A percentile compares a stretch with the other conserved stretches of the same genome.
Evolutionary conservation across 768 basidiomycete species (phyloP).

Genomic region (Russula olivacea): DNA sequence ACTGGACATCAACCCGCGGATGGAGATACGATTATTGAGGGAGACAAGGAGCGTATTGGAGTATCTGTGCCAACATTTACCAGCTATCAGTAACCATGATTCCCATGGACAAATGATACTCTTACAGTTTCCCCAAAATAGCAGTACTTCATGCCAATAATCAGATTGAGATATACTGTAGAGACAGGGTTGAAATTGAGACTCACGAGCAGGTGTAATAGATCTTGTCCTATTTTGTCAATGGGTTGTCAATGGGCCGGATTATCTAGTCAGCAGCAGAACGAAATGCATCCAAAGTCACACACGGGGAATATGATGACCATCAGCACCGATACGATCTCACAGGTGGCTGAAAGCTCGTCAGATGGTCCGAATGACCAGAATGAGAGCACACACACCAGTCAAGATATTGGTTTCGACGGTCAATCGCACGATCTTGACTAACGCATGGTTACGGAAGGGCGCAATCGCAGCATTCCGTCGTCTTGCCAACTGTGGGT

Average conservation of each 20-base stretch:
- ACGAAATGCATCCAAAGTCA: background rate
- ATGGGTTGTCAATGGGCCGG: background rate
- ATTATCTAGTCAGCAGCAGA: background rate
- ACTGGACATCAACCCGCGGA: background rate
- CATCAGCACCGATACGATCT: background rate
- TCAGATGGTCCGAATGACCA: background rate
- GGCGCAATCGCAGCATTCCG: background rate
- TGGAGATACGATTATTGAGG: constrained; percentile 15
- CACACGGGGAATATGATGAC: constrained; percentile 1
- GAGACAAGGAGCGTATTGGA: constrained; percentile 14
- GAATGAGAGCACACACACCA: background rate
- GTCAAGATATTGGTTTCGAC: constrained; percentile 15
- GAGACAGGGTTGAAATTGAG: background rate
- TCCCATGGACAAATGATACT: no score
- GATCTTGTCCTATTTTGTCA: background rate
- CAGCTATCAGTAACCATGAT: background rate
- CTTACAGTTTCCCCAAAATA: no score
- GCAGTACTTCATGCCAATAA: no score
- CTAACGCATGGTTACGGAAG: background rate
- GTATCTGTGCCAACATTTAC: constrained; percentile 1
- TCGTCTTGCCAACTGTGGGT: background rate
- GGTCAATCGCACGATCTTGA: constrained; percentile 1
- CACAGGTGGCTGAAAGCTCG: background rate
- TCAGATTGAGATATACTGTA: background rate
- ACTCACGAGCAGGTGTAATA: constrained; percentile 17